Percentiles rank a stretch among this genome's conserved stretches.
Evolutionary conservation across 2,329 filamentous ascomycete species (phyloP).

Genomic region (Sporothrix pallida): DNA sequence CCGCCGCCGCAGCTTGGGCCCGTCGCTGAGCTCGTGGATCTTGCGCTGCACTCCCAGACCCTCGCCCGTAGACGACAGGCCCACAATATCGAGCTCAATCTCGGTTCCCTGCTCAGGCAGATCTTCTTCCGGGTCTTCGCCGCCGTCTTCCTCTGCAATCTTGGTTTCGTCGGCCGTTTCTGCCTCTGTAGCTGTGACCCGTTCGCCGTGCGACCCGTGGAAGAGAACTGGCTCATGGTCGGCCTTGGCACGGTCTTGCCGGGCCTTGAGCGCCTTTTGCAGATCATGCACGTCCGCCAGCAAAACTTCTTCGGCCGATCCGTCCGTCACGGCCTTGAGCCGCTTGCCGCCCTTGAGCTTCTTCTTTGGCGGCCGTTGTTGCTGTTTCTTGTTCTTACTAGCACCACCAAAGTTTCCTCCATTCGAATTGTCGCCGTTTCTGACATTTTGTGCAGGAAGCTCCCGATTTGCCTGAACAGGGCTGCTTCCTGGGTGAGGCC

Average conservation of each 20-base stretch:
- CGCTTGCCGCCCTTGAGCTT: conserved; percentile 64
- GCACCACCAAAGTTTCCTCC: neutral
- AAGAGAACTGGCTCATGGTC: conserved; percentile 34
- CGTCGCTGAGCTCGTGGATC: conserved; percentile 42
- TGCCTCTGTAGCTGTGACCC: conserved; percentile 12
- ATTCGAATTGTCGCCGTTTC: conserved; percentile 33
- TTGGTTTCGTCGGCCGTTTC: conserved; percentile 14
- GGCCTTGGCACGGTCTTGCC: conserved; percentile 41
- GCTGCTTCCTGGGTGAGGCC: conserved; percentile 34
- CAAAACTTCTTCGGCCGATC: conserved; percentile 70
- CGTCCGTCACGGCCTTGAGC: conserved; percentile 61
- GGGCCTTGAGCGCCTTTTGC: conserved; percentile 51
- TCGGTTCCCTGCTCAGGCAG: conserved; percentile 74
- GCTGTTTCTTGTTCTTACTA: conserved; percentile 11
- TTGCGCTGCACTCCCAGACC: conserved; percentile 71
- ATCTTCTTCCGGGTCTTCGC: conserved; percentile 36
- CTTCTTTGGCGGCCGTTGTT: conserved; percentile 44
- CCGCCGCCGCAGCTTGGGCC: conserved; percentile 47
- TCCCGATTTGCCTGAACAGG: conserved; percentile 1
- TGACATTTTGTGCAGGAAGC: conserved; percentile 17
- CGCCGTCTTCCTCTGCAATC: conserved; percentile 36
- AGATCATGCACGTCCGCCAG: conserved; percentile 65
- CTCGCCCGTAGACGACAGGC: conserved; percentile 90
- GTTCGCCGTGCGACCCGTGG: conserved; percentile 34
- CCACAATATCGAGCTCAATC: conserved; percentile 79